Evolutionary conservation across 2,329 filamentous ascomycete species (phyloP), one percentile per base, ranked within the genome.

Genomic region (Uncinocarpus reesii): DNA sequence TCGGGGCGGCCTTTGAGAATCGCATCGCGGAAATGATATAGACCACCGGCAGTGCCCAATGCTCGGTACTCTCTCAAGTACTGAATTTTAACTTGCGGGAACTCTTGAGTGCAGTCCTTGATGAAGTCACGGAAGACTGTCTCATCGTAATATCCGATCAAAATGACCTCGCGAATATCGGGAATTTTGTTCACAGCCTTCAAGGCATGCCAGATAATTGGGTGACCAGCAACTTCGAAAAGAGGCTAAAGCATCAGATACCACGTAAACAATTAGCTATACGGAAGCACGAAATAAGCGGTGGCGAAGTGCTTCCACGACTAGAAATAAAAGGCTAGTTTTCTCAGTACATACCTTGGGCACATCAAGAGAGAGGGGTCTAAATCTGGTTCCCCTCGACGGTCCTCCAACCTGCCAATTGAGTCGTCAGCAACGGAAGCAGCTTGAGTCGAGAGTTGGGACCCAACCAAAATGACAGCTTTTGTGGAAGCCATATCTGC

Each of bases 81-180:
- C 68, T 89, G 87, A 71, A 96, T 87, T 60, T 81, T 81, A 60
- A 96, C 80, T 63, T 86, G 79, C 47, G 89, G 87, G 72, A 94
- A 94, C 65, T 86, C 84, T 66, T 79, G 79, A 52, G 81, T 75
- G 52, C 88, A 80, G 65, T 94, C 85, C 71, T 94, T 95, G 75
- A 96, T 94, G 72, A 96, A 96, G 71, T 95, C 89, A 62, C 88
- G 85, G 78, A 96, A 95, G 61, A 96, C 86, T 37, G 80, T 78
- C 73, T 96, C 92, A 66, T 98, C 92, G 69, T 96, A 98, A 79
- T 98, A 98, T 63, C 92, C 92, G 63, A 98, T 93, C 62, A 98
- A 83, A 74, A 92, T 89, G 60, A 98, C 90, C 71, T 98, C 92
- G 64, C 88, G 86, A 68, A 98, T 86, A 62, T 86, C 84, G 60